phyloP scores from a whole-genome alignment of 75 land plant genomes.

The Sequoia sempervirens region DNA sequence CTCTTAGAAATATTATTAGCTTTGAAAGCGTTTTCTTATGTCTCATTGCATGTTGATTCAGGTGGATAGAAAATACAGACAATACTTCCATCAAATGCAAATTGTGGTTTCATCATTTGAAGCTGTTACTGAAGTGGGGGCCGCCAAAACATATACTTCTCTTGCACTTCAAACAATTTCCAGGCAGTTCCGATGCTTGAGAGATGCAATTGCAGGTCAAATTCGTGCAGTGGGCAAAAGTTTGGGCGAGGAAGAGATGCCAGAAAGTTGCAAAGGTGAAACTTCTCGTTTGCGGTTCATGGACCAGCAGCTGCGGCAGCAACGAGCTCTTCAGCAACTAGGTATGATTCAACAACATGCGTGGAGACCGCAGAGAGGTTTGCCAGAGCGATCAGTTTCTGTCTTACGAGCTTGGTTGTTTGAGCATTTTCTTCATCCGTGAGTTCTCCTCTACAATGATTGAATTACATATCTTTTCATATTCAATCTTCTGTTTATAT shows the following conservation, averaged over 20 bases:
- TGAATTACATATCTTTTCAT: background rate
- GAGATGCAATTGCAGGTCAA: slow-evolving; percentile 72
- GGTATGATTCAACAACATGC: slow-evolving; percentile 57
- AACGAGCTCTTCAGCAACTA: slow-evolving; percentile 54
- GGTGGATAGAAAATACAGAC: slow-evolving; percentile 68
- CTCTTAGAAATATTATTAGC: background rate
- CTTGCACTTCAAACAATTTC: slow-evolving; percentile 77
- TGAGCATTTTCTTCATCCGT: slow-evolving; percentile 83
- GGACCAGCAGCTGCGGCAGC: slow-evolving; percentile 58
- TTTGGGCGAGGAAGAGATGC: slow-evolving; percentile 47
- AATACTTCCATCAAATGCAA: slow-evolving; percentile 82
- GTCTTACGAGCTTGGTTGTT: slow-evolving; percentile 72
- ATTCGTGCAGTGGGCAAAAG: slow-evolving; percentile 35
- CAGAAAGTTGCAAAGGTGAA: slow-evolving; percentile 16
- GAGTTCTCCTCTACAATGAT: slow-evolving; percentile 14
- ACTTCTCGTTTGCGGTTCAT: slow-evolving; percentile 44
- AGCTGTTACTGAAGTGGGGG: slow-evolving; percentile 58
- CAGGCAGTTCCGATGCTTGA: slow-evolving; percentile 73
- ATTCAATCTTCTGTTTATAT: background rate
- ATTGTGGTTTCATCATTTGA: slow-evolving; percentile 67
- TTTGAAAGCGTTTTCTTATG: background rate
- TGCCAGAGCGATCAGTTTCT: slow-evolving; percentile 74
- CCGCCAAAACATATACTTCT: slow-evolving; percentile 75
- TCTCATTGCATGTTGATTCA: slow-evolving; percentile 10
- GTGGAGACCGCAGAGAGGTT: slow-evolving; percentile 72